These are phyloP conservation scores for Aphanoascus verrucosus DNA, from an alignment of 2,329 filamentous ascomycete genomes.

Conservation along the genomic window DNA sequence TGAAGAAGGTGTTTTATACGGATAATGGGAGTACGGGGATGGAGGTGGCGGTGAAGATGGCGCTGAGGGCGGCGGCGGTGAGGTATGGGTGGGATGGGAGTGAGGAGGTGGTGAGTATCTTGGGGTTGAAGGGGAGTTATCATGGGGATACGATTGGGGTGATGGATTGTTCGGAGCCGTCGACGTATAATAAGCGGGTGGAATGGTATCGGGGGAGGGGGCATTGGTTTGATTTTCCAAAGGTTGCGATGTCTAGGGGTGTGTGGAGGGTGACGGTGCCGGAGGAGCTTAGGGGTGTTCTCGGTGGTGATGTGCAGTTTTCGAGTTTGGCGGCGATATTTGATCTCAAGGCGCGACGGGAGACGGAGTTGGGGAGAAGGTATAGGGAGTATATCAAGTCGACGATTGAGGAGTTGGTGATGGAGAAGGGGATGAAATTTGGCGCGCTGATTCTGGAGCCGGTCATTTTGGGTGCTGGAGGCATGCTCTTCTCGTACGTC, in stretches of 20 bases:
- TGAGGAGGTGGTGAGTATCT: conserved; percentile 50
- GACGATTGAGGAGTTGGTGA: conserved; percentile 44
- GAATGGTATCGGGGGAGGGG: conserved; percentile 77
- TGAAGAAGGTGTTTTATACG: conserved; percentile 66
- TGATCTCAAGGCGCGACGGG: conserved; percentile 43
- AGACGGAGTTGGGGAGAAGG: conserved; percentile 35
- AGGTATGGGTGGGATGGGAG: conserved; percentile 56
- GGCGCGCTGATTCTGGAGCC: conserved; percentile 73
- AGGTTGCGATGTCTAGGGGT: conserved; percentile 55
- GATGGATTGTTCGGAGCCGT: conserved; percentile 75
- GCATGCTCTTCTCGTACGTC: conserved; percentile 67
- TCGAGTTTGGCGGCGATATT: conserved; percentile 49
- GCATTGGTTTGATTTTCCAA: conserved; percentile 71
- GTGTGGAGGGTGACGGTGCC: conserved; percentile 55
- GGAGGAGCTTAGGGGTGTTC: conserved; percentile 35
- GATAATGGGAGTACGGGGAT: conserved; percentile 77
- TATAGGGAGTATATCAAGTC: conserved; percentile 53
- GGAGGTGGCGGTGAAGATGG: conserved; percentile 82
- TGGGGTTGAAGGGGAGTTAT: conserved; percentile 70
- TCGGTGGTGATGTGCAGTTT: conserved; percentile 40
- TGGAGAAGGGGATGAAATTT: conserved; percentile 52
- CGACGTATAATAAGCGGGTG: conserved; percentile 66
- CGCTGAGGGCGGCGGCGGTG: conserved; percentile 54
- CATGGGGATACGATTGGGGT: conserved; percentile 82
- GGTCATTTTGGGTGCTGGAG: conserved; percentile 67